Percentiles rank a stretch among this genome's conserved stretches.
These are phyloP conservation scores for Arthrinium puccinioides DNA, from an alignment of 2,329 filamentous ascomycete genomes.

Conservation along the genomic window DNA sequence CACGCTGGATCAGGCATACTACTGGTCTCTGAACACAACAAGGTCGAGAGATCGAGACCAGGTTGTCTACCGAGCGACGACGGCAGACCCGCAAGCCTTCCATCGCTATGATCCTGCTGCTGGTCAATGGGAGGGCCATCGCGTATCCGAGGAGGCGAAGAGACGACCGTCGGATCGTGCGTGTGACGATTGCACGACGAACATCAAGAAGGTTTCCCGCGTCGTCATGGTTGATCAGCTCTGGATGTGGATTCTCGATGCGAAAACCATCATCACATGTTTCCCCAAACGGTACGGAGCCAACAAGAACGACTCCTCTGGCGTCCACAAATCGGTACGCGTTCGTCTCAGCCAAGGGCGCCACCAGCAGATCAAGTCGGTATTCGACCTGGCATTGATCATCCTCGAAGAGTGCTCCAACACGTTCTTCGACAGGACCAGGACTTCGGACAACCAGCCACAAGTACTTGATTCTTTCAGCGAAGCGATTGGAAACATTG, in stretches of 20 bases:
- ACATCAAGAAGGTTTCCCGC: conserved; percentile 12
- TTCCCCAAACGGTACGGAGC: conserved; percentile 35
- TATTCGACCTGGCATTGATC: conserved; percentile 33
- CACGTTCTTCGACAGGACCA: conserved; percentile 31
- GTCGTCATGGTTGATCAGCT: conserved; percentile 37
- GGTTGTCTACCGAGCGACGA: conserved; percentile 32
- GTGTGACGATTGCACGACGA: conserved; percentile 9
- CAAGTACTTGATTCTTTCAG: conserved; percentile 34
- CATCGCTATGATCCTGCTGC: conserved; percentile 11
- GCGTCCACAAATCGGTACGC: conserved; percentile 32
- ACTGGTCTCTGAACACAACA: conserved; percentile 32
- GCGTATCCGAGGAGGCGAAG: no score
- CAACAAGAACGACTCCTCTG: conserved; percentile 30
- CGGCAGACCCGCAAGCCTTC: conserved; percentile 11
- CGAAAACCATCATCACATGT: conserved; percentile 28
- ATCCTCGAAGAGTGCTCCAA: conserved; percentile 33
- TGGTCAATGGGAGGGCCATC: conserved; percentile 1
- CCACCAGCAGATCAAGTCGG: conserved; percentile 23
- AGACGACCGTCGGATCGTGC: no score
- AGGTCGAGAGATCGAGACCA: conserved; percentile 31
- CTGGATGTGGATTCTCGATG: conserved; percentile 35
- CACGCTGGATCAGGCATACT: conserved; percentile 39
- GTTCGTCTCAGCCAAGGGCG: conserved; percentile 22
- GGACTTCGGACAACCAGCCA: conserved; percentile 21
- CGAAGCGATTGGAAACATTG: conserved; percentile 31